A percentile compares a stretch with the other conserved stretches of the same genome.
phyloP scores from a whole-genome alignment of 2,329 filamentous ascomycete genomes.

The Bisporella sp. region DNA sequence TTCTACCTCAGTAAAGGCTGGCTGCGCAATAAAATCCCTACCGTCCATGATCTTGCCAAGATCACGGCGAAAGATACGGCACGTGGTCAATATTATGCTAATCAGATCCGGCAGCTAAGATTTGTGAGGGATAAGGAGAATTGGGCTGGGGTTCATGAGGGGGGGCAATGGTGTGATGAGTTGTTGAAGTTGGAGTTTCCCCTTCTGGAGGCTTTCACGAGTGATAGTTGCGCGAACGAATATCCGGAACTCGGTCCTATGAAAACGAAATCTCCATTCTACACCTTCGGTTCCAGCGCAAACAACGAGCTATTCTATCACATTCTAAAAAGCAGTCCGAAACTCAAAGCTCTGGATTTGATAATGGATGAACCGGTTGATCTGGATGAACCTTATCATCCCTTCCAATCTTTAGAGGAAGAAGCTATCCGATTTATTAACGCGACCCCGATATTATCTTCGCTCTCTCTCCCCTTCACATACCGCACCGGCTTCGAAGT shows the following conservation, averaged over 20 bases:
- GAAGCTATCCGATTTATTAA: not conserved
- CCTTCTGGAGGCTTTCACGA: not conserved
- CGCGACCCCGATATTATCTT: not conserved
- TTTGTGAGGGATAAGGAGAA: not conserved
- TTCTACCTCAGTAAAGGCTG: not conserved
- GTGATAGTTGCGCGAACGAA: not conserved
- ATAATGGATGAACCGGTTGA: not conserved
- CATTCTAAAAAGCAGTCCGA: conserved; percentile 2
- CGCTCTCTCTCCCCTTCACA: not conserved
- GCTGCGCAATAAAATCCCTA: not conserved
- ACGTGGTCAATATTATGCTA: conserved; percentile 3
- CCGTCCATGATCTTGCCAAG: not conserved
- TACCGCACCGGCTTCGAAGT: not conserved
- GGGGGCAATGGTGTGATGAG: not conserved
- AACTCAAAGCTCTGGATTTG: not conserved
- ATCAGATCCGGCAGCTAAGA: conserved; percentile 1
- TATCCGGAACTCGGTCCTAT: not conserved
- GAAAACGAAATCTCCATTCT: not conserved
- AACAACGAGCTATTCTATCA: not conserved
- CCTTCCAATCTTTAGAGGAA: not conserved
- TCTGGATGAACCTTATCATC: too few relatives aligned
- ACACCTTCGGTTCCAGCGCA: not conserved
- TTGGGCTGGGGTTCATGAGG: not conserved
- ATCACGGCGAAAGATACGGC: conserved; percentile 1
- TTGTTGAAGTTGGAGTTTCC: not conserved